Evolutionary conservation across 306 rosid genomes (phyloP).

Genomic region (Luffa acutangula): DNA sequence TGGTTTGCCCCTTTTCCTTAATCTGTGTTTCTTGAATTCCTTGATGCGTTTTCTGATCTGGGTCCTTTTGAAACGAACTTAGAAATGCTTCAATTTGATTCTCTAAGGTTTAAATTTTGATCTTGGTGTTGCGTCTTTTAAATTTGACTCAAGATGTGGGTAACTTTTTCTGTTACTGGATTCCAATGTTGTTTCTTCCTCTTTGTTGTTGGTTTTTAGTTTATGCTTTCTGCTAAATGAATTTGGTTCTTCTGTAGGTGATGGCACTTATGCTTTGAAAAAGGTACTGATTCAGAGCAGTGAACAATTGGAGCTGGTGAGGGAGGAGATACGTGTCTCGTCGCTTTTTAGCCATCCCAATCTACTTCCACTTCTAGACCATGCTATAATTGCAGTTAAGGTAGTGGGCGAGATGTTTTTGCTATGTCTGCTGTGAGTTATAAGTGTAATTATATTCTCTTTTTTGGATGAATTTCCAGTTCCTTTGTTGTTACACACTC

Average conservation of each 20-base stretch:
- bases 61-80: neutral
- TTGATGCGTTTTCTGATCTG: slow-evolving; percentile 23
- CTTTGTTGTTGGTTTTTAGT: neutral
- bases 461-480: neutral
- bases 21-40: neutral
- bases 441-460: neutral
- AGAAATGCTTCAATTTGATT: neutral
- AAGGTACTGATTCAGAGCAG: slow-evolving; percentile 84
- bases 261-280: slow-evolving; percentile 92
- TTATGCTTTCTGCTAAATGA: neutral
- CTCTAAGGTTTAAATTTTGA: neutral
- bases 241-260: slow-evolving; percentile 30
- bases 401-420: slow-evolving; percentile 19
- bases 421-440: neutral
- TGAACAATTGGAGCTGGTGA: slow-evolving; percentile 87
- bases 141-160: neutral
- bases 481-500: neutral
- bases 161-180: neutral
- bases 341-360: slow-evolving; percentile 86
- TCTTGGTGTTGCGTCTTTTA: neutral
- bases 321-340: slow-evolving; percentile 94
- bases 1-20: slow-evolving; percentile 30
- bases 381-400: slow-evolving; percentile 89
- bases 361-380: slow-evolving; percentile 96
- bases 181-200: neutral